A percentile compares a stretch with the other conserved stretches of the same genome.
These are phyloP conservation scores for Pleurotus djamor DNA, from an alignment of 768 basidiomycete genomes.

Conservation along the genomic window DNA sequence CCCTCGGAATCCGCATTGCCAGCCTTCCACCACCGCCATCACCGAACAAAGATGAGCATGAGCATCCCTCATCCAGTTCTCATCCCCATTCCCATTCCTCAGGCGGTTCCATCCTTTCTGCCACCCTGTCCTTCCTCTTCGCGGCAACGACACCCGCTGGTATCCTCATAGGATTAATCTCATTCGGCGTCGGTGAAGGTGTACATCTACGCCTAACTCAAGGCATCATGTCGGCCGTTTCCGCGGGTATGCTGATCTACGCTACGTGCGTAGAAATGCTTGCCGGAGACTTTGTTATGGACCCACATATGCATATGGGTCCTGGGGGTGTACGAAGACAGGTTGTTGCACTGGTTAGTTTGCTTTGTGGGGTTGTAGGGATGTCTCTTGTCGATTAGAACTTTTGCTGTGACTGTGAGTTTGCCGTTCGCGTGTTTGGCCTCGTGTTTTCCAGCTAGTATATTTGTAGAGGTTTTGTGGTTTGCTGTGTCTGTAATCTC, in stretches of 20 bases:
- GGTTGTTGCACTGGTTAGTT: conserved; percentile 16
- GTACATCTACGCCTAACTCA: conserved; percentile 55
- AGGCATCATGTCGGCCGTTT: conserved; percentile 79
- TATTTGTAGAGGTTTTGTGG: no score
- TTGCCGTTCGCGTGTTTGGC: no score
- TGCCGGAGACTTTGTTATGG: conserved; percentile 67
- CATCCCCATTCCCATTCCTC: conserved; percentile 51
- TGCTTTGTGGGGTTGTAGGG: conserved; percentile 5
- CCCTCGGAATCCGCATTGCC: conserved; percentile 79
- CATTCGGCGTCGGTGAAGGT: conserved; percentile 33
- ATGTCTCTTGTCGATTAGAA: conserved; percentile 9
- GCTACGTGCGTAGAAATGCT: conserved; percentile 87
- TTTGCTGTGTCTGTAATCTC: no score
- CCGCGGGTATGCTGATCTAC: conserved; percentile 82
- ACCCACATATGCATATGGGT: conserved; percentile 53
- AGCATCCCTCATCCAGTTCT: conserved; percentile 25
- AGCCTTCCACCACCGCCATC: conserved; percentile 44
- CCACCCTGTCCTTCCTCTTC: conserved; percentile 58
- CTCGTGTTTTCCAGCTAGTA: no score
- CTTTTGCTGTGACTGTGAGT: no score
- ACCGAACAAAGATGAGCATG: neutral
- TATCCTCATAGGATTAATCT: conserved; percentile 55
- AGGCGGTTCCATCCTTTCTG: conserved; percentile 31
- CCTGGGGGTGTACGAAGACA: conserved; percentile 40
- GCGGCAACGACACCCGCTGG: conserved; percentile 74